Evolutionary conservation across 2,329 filamentous ascomycete species (phyloP), one percentile per base, ranked within the genome.

Genomic region (Fusarium sp.): DNA sequence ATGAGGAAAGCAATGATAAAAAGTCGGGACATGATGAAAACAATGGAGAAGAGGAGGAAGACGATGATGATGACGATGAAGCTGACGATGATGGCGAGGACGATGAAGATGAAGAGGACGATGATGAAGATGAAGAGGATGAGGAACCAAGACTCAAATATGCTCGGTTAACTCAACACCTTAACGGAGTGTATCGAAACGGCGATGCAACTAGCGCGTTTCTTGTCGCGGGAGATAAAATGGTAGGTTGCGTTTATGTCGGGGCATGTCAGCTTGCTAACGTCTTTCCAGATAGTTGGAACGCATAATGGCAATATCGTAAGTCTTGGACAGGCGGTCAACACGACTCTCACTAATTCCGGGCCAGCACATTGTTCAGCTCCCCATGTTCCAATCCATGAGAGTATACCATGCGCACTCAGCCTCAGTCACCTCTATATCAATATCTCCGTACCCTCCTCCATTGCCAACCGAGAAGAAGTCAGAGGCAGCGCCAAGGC

Each of bases 251-350:
- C 20, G 17, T 49, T 38, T 39, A 17, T 28, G 9, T 33, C n/a
- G 17, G 45, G 36, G 20, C 14, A 11, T 6, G n/a, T 26, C 33
- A 13, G 15, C 36, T 48, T 60, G 58, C 73, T 82, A 49, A 72
- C 69, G 75, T 68, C 69, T 79, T 74, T 74, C 55, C 83, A 96
- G 93, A 92, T 98, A 72, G 87, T 97, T 77, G 96, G 96, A 75
- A 98, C 96, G 38, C 96, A 99, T 82, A 98, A 97, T 84, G 96
- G 96, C 78, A 98, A 96, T 79, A 96, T 98, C 79, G 94, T 97
- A 87, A 86, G 92, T 85, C n/a, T 31, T 31, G 31, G 12, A 17
- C 20, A 33, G 60, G 15, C 45, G 31, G 17, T 49, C 33, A 56
- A 44, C 33, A 42, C 22, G 26, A 12, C 33, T 39, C 24, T 49